phyloP scores from a whole-genome alignment of 768 basidiomycete species.

The Panaeolus cyanescens region DNA sequence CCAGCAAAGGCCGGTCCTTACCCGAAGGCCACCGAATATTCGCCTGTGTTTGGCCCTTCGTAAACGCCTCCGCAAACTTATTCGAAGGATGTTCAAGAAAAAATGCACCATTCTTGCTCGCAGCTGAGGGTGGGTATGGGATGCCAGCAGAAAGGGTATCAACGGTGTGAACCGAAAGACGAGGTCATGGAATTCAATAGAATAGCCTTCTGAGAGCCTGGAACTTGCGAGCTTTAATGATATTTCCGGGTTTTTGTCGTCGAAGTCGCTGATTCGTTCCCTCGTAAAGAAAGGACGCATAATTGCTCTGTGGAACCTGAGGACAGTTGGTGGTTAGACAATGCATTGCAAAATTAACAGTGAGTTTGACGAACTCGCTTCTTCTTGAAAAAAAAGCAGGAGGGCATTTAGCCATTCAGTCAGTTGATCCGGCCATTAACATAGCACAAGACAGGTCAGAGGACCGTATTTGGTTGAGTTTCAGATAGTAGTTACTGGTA shows the following conservation, averaged over 20 bases:
- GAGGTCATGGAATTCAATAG: slow-evolving; percentile 63
- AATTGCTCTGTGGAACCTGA: slow-evolving; percentile 59
- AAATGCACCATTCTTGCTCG: slow-evolving; percentile 3
- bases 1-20: slow-evolving; percentile 46
- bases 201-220: slow-evolving; percentile 45
- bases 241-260: slow-evolving; percentile 53
- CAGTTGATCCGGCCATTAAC: too few species aligned
- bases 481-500: too few species aligned
- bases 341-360: neutral
- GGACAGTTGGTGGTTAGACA: neutral
- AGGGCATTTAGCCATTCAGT: too few species aligned
- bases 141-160: slow-evolving; percentile 49
- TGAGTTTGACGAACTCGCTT: slow-evolving; percentile 40
- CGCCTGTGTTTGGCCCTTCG: slow-evolving; percentile 39
- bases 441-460: too few species aligned
- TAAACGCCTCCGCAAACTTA: slow-evolving; percentile 49
- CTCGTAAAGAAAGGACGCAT: slow-evolving; percentile 69
- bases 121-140: slow-evolving; percentile 40
- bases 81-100: slow-evolving; percentile 22
- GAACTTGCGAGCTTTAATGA: slow-evolving; percentile 43
- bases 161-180: slow-evolving; percentile 52
- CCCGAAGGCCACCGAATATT: slow-evolving; percentile 38
- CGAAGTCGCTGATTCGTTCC: slow-evolving; percentile 61
- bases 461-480: too few species aligned
- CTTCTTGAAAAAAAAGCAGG: too few species aligned